Conservation (phyloP, 345 rosid species). For the Populus deltoides region DNA sequence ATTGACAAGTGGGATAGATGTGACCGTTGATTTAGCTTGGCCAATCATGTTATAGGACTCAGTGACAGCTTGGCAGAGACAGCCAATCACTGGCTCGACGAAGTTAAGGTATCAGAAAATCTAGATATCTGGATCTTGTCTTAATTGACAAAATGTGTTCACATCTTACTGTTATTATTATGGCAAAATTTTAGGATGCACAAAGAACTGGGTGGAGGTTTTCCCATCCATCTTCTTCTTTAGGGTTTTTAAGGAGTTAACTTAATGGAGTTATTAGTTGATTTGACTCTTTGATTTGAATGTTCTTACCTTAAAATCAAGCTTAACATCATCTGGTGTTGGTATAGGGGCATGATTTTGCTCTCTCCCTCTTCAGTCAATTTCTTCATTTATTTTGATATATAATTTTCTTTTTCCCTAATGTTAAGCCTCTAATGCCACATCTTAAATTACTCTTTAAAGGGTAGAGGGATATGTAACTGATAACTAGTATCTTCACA, state of each 20-base stretch:
- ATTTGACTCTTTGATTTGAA: conserved; percentile 40
- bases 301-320: background rate
- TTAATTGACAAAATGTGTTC: background rate
- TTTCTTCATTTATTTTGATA: background rate
- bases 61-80: conserved; percentile 53
- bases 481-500: background rate
- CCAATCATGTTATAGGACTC: conserved; percentile 55
- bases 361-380: background rate
- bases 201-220: conserved; percentile 25
- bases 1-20: conserved; percentile 45
- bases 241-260: conserved; percentile 37
- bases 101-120: conserved; percentile 69
- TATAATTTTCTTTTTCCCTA: too few species aligned
- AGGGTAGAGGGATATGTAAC: background rate
- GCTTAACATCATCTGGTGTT: background rate
- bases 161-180: background rate
- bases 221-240: conserved; percentile 11
- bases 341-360: background rate
- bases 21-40: conserved; percentile 31
- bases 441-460: background rate
- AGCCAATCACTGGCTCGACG: conserved; percentile 81
- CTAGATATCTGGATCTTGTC: conserved; percentile 6
- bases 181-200: conserved; percentile 6
- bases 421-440: background rate
- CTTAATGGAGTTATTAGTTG: conserved; percentile 42